phyloP scores from a whole-genome alignment of 345 rosid species.

The Aquilaria malaccensis region DNA sequence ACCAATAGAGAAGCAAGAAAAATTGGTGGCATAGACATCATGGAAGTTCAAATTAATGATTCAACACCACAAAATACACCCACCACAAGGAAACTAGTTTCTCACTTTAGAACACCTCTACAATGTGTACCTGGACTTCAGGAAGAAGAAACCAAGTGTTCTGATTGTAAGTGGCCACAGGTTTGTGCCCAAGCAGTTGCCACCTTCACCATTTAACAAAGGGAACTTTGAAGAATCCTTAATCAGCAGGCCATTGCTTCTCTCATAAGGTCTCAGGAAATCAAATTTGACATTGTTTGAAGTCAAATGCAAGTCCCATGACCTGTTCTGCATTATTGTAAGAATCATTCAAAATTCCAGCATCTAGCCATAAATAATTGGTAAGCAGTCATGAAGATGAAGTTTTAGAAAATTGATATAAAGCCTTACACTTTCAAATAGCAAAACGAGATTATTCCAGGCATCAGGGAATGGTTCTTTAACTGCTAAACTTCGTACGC shows the following conservation, averaged over 20 bases:
- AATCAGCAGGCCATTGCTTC: conserved; percentile 12
- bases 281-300: conserved; percentile 42
- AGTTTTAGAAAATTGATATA: neutral
- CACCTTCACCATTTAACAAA: conserved; percentile 23
- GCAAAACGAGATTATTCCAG: conserved; percentile 58
- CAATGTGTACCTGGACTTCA: conserved; percentile 50
- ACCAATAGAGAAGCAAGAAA: too few species aligned
- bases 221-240: conserved; percentile 15
- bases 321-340: conserved; percentile 63
- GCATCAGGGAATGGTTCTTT: conserved; percentile 96
- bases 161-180: conserved; percentile 68
- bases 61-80: neutral
- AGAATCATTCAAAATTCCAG: conserved; percentile 21
- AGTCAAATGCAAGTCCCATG: conserved; percentile 33
- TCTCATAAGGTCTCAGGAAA: conserved; percentile 51
- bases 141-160: conserved; percentile 60
- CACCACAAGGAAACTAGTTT: neutral
- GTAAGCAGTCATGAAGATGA: conserved; percentile 1
- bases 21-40: too few species aligned
- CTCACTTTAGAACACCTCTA: neutral
- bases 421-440: conserved; percentile 72
- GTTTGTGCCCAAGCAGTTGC: conserved; percentile 18
- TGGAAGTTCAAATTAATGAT: too few species aligned
- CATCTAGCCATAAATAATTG: conserved; percentile 1
- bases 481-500: conserved; percentile 87